Percentiles rank a stretch among this genome's conserved stretches.
These are phyloP conservation scores for Puccinia novopanici DNA, from an alignment of 1,284 basidiomycete genomes.

Conservation along the genomic window DNA sequence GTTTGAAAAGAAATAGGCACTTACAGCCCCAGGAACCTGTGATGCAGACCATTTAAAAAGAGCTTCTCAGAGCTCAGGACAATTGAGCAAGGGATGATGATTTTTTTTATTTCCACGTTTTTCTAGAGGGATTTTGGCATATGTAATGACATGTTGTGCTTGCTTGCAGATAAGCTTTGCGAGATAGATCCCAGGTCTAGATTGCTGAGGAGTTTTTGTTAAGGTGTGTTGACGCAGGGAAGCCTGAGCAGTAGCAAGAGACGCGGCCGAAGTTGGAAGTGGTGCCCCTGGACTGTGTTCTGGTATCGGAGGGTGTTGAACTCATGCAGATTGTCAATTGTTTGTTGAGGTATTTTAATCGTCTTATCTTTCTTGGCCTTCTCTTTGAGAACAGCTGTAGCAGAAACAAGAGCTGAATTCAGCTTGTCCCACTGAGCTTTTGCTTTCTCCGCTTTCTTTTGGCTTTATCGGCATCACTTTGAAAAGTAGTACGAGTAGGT, in stretches of 20 bases:
- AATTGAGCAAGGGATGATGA: too few species aligned
- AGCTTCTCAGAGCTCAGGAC: too few species aligned
- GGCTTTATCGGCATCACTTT: too few species aligned
- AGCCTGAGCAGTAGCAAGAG: too few species aligned
- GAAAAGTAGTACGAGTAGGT: too few species aligned
- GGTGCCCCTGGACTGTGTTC: not conserved
- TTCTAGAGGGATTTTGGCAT: too few species aligned
- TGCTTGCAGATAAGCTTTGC: slow-evolving; percentile 8
- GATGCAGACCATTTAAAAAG: too few species aligned
- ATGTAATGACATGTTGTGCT: too few species aligned
- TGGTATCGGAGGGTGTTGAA: slow-evolving; percentile 13
- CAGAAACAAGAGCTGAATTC: not conserved
- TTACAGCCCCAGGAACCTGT: slow-evolving; percentile 13
- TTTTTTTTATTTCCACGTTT: too few species aligned
- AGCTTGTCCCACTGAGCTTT: slow-evolving; percentile 1
- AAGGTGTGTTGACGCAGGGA: not conserved
- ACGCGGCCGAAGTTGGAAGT: slow-evolving; percentile 17
- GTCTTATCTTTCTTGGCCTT: not conserved
- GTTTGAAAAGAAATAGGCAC: not conserved
- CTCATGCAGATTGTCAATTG: slow-evolving; percentile 7
- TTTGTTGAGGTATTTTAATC: slow-evolving; percentile 5
- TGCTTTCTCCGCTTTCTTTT: not conserved
- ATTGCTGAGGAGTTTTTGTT: not conserved
- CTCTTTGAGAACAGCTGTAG: not conserved
- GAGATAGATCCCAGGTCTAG: slow-evolving; percentile 5